Conservation (phyloP, 2,329 filamentous ascomycete genomes). For the Aspergillus sp. region DNA sequence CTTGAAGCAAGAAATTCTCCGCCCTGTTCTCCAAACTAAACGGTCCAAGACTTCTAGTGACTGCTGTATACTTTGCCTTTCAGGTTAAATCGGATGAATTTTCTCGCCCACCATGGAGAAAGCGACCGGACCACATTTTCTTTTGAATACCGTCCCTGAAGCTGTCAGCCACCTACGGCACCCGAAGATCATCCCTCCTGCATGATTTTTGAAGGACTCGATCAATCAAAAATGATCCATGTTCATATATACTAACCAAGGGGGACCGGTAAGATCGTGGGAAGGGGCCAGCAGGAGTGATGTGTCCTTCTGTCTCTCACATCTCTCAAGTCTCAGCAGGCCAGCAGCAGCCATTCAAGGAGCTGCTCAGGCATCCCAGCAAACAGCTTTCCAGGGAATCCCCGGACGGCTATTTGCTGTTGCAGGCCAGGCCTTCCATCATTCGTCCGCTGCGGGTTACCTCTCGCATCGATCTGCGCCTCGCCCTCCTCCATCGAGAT, state of each 20-base stretch:
- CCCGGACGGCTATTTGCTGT: slow-evolving; percentile 6
- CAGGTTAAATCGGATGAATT: no score
- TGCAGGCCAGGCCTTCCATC: background rate
- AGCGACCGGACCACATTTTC: background rate
- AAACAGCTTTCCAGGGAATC: slow-evolving; percentile 7
- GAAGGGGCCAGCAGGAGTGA: background rate
- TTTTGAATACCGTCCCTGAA: background rate
- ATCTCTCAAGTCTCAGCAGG: background rate
- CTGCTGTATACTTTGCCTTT: no score
- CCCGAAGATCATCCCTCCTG: background rate
- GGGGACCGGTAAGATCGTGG: background rate
- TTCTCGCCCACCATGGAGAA: background rate
- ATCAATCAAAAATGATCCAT: background rate
- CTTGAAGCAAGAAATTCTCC: background rate
- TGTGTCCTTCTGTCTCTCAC: background rate
- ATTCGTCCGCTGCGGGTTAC: background rate
- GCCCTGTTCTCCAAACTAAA: background rate
- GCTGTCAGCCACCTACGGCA: slow-evolving; percentile 2
- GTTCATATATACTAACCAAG: background rate
- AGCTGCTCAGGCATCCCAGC: slow-evolving; percentile 4
- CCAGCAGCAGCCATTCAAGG: slow-evolving; percentile 1
- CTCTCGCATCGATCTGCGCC: slow-evolving; percentile 13
- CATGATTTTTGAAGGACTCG: background rate
- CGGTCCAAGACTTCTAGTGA: background rate
- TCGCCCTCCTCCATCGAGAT: slow-evolving; percentile 18